These are phyloP conservation scores for Paraglomus occultum DNA, from an alignment of 192 early-diverging fungal genomes.

Conservation along the genomic window DNA sequence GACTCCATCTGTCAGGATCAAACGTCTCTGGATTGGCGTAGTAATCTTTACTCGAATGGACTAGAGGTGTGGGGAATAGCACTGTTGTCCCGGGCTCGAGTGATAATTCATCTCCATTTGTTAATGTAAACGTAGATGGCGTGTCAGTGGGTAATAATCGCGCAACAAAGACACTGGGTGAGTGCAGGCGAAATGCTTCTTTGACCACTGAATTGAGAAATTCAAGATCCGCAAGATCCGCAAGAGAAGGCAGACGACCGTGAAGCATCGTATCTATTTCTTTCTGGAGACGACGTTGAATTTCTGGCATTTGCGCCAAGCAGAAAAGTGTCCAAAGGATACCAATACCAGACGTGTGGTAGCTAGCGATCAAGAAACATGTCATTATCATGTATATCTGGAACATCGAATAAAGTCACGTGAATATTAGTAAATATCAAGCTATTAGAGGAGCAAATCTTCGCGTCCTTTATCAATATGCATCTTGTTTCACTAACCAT, in stretches of 20 bases:
- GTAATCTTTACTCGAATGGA: not conserved
- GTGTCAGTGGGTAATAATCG: not conserved
- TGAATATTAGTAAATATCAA: not conserved
- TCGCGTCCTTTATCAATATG: no score
- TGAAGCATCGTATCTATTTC: slow-evolving; percentile 11
- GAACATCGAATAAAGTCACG: not conserved
- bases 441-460: not conserved
- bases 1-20: slow-evolving; percentile 2
- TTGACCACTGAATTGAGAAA: slow-evolving; percentile 16
- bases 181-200: not conserved
- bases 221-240: slow-evolving; percentile 6
- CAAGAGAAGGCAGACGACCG: not conserved
- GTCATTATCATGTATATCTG: not conserved
- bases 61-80: slow-evolving; percentile 7
- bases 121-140: not conserved
- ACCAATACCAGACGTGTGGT: slow-evolving; percentile 2
- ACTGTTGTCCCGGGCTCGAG: not conserved
- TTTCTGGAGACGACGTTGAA: slow-evolving; percentile 6
- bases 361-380: slow-evolving; percentile 3
- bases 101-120: not conserved
- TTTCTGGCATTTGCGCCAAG: slow-evolving; percentile 1
- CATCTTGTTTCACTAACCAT: not conserved
- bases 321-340: slow-evolving; percentile 4
- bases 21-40: not conserved
- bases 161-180: not conserved